Base-by-base conservation (phyloP, 345 rosid species). In the Nephelium lappaceum region DNA sequence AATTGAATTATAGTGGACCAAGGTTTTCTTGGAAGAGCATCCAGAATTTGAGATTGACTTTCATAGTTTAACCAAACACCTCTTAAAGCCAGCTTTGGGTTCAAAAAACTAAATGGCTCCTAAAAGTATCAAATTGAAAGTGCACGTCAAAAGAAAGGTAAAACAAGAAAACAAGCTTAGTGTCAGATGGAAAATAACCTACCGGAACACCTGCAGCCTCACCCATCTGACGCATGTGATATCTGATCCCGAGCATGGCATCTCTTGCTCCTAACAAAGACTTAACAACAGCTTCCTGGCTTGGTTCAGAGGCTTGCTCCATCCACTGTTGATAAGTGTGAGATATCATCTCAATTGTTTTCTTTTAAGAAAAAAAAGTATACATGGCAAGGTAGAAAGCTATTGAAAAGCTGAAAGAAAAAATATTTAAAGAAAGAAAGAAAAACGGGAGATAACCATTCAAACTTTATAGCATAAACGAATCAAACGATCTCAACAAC, bases 131-230 rank as follows among this genome's bases (percentile, higher is more conserved):
- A 15, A 23, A 64, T 10, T 11, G 14, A 7, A 64, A n/a, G n/a
- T 47, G 14, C 19, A 75, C 9, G n/a, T 5, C 47, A 39, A 57
- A 8, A 58, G 19, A 42, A 10, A 18, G 2, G 16, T 18, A n/a
- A 23, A n/a, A 69, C 3, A 24, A 65, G 25, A 38, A 67, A 67
- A 27, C 72, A 51, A 67, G 18, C 72, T 31, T 36, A 14, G 25
- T 36, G 11, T 67, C 24, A 51, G 57, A 67, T 68, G 25, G 55
- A 63, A 21, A 55, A 74, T 49, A 76, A 78, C 89, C 21, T 84
- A 93, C 99, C 61, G 98, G 97, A 70, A 95, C 88, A 75, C 89
- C 89, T 53, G 97, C 98, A 79, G 93, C 92, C 86, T 92, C 89
- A 21, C 99, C 99, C 94, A 95, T 91, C 73, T 73, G 89, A 72